Evolutionary conservation across 495 filamentous ascomycete genomes (phyloP), one percentile per base, ranked within the genome.

Genomic region (Parathielavia hyrcaniae): DNA sequence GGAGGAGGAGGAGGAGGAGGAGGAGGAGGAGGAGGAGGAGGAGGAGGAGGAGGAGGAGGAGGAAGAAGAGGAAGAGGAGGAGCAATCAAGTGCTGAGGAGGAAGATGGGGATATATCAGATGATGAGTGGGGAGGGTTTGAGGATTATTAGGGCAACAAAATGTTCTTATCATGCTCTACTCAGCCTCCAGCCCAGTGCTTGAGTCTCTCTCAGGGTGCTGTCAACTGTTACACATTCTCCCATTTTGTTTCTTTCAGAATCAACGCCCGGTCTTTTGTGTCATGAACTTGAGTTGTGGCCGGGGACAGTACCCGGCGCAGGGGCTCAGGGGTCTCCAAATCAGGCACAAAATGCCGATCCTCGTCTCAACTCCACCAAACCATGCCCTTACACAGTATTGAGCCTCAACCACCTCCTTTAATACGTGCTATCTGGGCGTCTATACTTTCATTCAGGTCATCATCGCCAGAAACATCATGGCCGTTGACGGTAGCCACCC

Each of bases 61-160:
- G 7, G 40, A 43, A 1, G 40, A 17, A 8, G 40, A 43, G 7
- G 16, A n/a, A 41, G 35, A 50, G 5, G 26, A 30, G 36, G 36
- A 39, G 3, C n/a, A n/a, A n/a, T n/a, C n/a, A n/a, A n/a, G n/a
- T n/a, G n/a, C n/a, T n/a, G 36, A 39, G 11, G 36, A 39, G 7
- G 40, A 43, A 1, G 40, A 17, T 6, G 40, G 17, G 7, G 16
- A 35, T n/a, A n/a, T n/a, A n/a, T n/a, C 14, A 14, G 67, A 50
- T 17, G 75, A 73, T 7, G 79, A 72, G 59, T 81, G 79, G 79
- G 66, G 62, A 49, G 79, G 79, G 0, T 77, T 81, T 54, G 69
- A 63, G 13, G 78, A 81, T 64, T 77, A 63, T 30, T 6, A 30
- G 26, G 6, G 26, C 3, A 30, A 30, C 26, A 30, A 30, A 6